A percentile compares a stretch with the other conserved stretches of the same genome.
phyloP scores from a whole-genome alignment of 805 yeast genomes.

The Candida incommunis region DNA sequence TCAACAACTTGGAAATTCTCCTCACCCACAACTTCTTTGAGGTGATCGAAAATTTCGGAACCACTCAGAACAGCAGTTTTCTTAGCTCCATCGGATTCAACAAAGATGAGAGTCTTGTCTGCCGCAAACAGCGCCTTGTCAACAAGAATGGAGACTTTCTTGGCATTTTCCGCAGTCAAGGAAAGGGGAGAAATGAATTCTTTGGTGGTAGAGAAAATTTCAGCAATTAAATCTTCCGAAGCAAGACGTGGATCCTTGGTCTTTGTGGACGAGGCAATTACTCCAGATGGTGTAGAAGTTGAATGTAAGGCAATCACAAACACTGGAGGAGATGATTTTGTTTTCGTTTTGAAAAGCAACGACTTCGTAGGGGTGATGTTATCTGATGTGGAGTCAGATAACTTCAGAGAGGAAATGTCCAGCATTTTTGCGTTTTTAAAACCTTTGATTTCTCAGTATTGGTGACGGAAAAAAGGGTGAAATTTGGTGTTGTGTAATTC shows the following conservation, averaged over 20 bases:
- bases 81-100: constrained; percentile 17
- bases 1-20: constrained; percentile 20
- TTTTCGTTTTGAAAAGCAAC: constrained; percentile 81
- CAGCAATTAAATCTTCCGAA: constrained; percentile 59
- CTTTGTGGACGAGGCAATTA: constrained; percentile 50
- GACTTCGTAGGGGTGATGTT: constrained; percentile 37
- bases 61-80: constrained; percentile 26
- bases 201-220: constrained; percentile 40
- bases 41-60: constrained; percentile 25
- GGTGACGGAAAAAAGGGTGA: background rate
- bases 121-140: constrained; percentile 21
- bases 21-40: constrained; percentile 35
- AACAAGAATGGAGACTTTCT: constrained; percentile 45
- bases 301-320: constrained; percentile 61
- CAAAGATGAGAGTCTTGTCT: constrained; percentile 16
- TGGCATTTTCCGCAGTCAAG: constrained; percentile 30
- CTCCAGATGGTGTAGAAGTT: constrained; percentile 53
- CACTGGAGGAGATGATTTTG: constrained; percentile 67
- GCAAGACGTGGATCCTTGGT: constrained; percentile 84
- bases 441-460: too few species aligned
- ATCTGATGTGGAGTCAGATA: background rate
- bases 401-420: background rate
- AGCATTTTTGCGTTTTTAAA: background rate
- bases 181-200: constrained; percentile 22
- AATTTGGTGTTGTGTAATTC: background rate